Evolutionary conservation across 352 stramenopile genomes (phyloP).

Genomic region (Halophytophthora batemanensis): DNA sequence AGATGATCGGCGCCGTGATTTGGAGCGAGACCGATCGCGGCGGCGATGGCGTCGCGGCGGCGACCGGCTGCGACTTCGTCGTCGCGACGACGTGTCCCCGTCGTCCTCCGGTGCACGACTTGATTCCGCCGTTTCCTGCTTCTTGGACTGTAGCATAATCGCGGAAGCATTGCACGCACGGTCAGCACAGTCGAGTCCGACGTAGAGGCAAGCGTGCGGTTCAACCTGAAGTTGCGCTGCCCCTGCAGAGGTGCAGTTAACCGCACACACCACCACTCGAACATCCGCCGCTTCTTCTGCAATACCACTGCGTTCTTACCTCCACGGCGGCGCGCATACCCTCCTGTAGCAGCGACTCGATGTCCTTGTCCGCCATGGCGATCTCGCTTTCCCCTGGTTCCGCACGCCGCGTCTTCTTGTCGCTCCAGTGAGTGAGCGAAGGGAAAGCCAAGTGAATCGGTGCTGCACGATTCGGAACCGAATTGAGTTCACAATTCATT

Average conservation of each 20-base stretch:
- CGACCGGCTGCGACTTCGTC: constrained; percentile 28
- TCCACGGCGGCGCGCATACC: constrained; percentile 56
- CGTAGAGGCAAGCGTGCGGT: constrained; percentile 4
- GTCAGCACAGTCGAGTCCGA: background rate
- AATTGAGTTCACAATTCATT: constrained; percentile 1
- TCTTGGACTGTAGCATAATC: constrained; percentile 12
- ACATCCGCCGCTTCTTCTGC: too few species aligned
- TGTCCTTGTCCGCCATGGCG: constrained; percentile 69
- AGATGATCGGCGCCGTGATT: constrained; percentile 27
- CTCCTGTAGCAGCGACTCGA: constrained; percentile 78
- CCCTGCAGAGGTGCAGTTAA: background rate
- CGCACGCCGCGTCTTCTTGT: constrained; percentile 5
- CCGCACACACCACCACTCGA: background rate
- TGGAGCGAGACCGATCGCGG: constrained; percentile 34
- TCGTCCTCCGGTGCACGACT: constrained; percentile 12
- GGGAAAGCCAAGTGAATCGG: background rate
- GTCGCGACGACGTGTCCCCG: constrained; percentile 8
- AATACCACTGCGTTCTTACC: constrained; percentile 25
- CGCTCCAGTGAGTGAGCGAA: background rate
- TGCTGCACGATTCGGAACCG: constrained; percentile 3
- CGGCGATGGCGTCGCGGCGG: constrained; percentile 32
- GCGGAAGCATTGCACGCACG: constrained; percentile 7
- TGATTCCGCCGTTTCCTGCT: background rate
- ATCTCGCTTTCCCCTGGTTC: constrained; percentile 9
- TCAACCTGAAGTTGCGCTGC: constrained; percentile 5